Conservation (phyloP, 2,329 filamentous ascomycete species). For the Dendryphion nanum region DNA sequence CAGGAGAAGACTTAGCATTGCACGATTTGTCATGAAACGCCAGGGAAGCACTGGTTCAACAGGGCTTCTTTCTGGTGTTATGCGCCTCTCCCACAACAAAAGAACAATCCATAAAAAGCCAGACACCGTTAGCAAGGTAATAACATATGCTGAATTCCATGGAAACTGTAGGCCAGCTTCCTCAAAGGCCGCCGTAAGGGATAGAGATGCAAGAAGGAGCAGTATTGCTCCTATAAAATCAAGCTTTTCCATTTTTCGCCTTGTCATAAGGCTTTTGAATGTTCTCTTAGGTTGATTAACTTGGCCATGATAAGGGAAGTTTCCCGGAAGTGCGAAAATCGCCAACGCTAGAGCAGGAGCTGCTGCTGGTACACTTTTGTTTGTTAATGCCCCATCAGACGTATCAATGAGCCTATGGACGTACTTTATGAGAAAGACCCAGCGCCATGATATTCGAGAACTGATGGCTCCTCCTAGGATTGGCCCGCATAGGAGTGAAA, state of each 20-base stretch:
- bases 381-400: neutral
- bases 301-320: conserved; percentile 1
- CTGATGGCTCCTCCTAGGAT: conserved; percentile 11
- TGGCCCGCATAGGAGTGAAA: conserved; percentile 25
- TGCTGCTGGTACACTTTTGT: conserved; percentile 1
- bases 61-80: conserved; percentile 1
- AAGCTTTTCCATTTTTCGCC: neutral
- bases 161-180: conserved; percentile 6
- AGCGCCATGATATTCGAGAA: conserved; percentile 6
- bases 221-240: conserved; percentile 6
- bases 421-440: conserved; percentile 15
- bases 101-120: conserved; percentile 5
- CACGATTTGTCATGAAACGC: conserved; percentile 8
- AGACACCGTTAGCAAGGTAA: conserved; percentile 4
- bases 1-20: conserved; percentile 8
- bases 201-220: conserved; percentile 7
- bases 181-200: conserved; percentile 7
- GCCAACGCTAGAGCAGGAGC: conserved; percentile 1
- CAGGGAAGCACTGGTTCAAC: conserved; percentile 11
- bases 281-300: neutral
- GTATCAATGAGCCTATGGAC: neutral
- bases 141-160: conserved; percentile 10
- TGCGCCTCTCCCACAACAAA: conserved; percentile 8
- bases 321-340: neutral
- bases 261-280: neutral